phyloP scores from a whole-genome alignment of 345 rosid genomes.

The Moricandia arvensis region DNA sequence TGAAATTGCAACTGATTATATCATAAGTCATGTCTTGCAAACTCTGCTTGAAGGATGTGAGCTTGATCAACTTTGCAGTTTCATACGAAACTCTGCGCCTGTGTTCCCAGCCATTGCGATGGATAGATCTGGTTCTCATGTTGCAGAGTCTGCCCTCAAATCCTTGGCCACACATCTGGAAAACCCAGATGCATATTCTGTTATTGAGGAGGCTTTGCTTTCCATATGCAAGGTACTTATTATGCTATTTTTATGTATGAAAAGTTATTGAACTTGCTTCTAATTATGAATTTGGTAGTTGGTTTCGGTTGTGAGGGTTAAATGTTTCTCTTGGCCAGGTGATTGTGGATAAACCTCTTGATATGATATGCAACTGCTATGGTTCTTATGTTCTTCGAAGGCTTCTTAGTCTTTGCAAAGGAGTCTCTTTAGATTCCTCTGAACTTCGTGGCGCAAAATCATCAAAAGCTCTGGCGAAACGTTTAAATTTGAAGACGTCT shows the following conservation, averaged over 20 bases:
- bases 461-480: conserved; percentile 56
- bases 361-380: conserved; percentile 73
- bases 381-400: conserved; percentile 96
- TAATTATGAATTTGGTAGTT: background rate
- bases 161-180: conserved; percentile 69
- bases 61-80: conserved; percentile 77
- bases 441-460: conserved; percentile 69
- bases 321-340: conserved; percentile 46
- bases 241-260: background rate
- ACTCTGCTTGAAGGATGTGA: conserved; percentile 84
- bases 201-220: conserved; percentile 65
- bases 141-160: conserved; percentile 90
- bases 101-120: conserved; percentile 79
- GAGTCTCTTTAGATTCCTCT: conserved; percentile 67
- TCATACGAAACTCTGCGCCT: conserved; percentile 57
- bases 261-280: conserved; percentile 4
- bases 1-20: conserved; percentile 88
- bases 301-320: background rate
- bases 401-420: conserved; percentile 87
- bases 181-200: conserved; percentile 57
- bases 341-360: conserved; percentile 56
- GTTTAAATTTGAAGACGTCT: conserved; percentile 65
- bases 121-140: conserved; percentile 97
- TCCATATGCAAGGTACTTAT: conserved; percentile 72
- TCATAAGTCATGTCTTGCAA: conserved; percentile 80